Evolutionary conservation across 305 asterid species (phyloP), one percentile per base, ranked within the genome.

Genomic region (Coffea humblotiana): DNA sequence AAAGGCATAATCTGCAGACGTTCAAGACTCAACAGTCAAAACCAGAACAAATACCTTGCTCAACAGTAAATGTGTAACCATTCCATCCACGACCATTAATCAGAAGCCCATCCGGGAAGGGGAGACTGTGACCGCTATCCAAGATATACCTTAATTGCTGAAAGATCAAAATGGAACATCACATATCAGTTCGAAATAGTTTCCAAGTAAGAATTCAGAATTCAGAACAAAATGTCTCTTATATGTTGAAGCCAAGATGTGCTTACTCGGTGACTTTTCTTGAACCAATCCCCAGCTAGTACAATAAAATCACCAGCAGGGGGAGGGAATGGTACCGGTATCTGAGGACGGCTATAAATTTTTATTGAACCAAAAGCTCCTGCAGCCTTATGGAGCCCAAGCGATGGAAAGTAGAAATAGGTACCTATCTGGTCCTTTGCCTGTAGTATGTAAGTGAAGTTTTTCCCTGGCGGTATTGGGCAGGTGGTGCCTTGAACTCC

Each of bases 61-160:
- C 90, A 29, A 96, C 98, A 0, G 89, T 85, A 86, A 96, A 94
- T 8, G 97, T 90, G 73, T 90, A 90, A 67, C 97, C 98, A 56
- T 92, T 92, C 97, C 97, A 94, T 18, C 98, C 99, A 27, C 90
- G 97, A 4, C 99, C 98, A 32, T 96, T 96, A 81, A 96, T 94
- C 75, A 92, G 83, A 49, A 96, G 94, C 61, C 99, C 99, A 85
- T 96, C 99, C 1, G 99, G 99, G 74, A 80, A 83, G 23, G 98
- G 97, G 73, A 96, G 97, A 84, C 86, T 86, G 84, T 89, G 92
- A 47, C 99, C 99, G 35, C 90, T 82, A 79, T 96, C 93, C 86
- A 94, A 79, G 81, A 90, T 85, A 80, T 89, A 90, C 93, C 83
- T 91, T 74, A 96, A 87, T 88, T 90, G 90, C 99, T 94, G 90